phyloP scores from a whole-genome alignment of 495 filamentous ascomycete genomes.

The Letharia columbiana region DNA sequence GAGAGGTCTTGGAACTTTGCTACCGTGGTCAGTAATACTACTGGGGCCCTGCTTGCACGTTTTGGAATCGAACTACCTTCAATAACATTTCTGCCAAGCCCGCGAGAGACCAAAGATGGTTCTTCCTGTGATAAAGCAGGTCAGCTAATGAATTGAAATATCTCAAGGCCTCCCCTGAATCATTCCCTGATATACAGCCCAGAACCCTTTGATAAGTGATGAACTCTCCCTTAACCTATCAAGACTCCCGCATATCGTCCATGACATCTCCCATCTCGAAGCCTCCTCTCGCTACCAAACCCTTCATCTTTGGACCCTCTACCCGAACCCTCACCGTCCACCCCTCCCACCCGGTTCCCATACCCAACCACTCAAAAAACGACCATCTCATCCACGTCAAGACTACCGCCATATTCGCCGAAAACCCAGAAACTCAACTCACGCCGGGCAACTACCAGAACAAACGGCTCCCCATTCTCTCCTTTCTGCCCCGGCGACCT shows the following conservation, averaged over 20 bases:
- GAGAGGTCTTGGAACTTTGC: too few relatives aligned
- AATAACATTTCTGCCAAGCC: too few relatives aligned
- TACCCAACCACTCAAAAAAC: constrained; percentile 27
- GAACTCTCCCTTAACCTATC: not conserved
- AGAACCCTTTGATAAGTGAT: too few relatives aligned
- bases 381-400: constrained; percentile 54
- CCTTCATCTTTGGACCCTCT: constrained; percentile 24
- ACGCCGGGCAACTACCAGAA: too few relatives aligned
- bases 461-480: constrained; percentile 34
- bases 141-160: too few relatives aligned
- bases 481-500: constrained; percentile 45
- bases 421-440: constrained; percentile 26
- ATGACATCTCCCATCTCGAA: not conserved
- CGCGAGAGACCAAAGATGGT: too few relatives aligned
- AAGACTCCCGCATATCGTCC: not conserved
- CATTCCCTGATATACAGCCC: too few relatives aligned
- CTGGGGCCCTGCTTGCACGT: too few relatives aligned
- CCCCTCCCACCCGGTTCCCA: constrained; percentile 30
- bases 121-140: too few relatives aligned
- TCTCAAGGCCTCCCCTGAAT: too few relatives aligned
- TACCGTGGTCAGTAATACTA: too few relatives aligned
- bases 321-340: constrained; percentile 24
- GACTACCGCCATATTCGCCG: constrained; percentile 37
- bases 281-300: not conserved
- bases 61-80: too few relatives aligned